A percentile compares a stretch with the other conserved stretches of the same genome.
Conservation (phyloP, 768 basidiomycete species). For the Lyophyllum atratum region DNA sequence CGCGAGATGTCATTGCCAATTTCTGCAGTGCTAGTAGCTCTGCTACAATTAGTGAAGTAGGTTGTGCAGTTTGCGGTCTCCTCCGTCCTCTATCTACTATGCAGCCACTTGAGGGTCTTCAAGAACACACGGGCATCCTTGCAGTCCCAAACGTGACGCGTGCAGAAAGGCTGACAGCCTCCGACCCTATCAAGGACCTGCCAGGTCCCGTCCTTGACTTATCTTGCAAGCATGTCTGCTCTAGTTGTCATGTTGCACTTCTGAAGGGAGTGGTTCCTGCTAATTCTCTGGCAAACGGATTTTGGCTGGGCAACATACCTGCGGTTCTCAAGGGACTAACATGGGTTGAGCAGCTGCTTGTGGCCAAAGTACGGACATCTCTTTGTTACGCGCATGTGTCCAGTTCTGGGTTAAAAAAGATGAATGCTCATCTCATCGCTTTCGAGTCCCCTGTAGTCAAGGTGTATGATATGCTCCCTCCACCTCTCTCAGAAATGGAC, state of each 20-base stretch:
- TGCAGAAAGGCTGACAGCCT: neutral
- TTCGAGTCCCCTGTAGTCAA: constrained; percentile 31
- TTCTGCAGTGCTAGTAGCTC: too few relatives aligned
- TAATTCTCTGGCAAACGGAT: constrained; percentile 31
- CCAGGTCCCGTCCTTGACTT: constrained; percentile 18
- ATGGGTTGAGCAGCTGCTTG: constrained; percentile 32
- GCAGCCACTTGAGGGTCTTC: too few relatives aligned
- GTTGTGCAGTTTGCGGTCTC: too few relatives aligned
- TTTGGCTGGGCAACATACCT: constrained; percentile 39
- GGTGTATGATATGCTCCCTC: constrained; percentile 34
- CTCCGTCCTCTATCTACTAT: too few relatives aligned
- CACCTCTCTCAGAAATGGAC: constrained; percentile 29
- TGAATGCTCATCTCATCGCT: constrained; percentile 34
- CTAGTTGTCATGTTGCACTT: constrained; percentile 4
- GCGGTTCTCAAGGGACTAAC: neutral
- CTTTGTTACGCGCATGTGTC: constrained; percentile 29
- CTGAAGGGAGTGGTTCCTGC: constrained; percentile 19
- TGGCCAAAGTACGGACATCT: constrained; percentile 26
- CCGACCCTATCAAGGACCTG: constrained; percentile 10
- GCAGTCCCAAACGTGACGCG: neutral
- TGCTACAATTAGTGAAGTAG: too few relatives aligned
- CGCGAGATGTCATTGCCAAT: too few relatives aligned
- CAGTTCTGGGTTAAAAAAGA: constrained; percentile 28
- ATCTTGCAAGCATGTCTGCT: constrained; percentile 16
- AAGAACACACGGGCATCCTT: too few relatives aligned